Percentiles rank a stretch among this genome's conserved stretches.
phyloP scores from a whole-genome alignment of 768 basidiomycete genomes.

The Sarcomyxa edulis region DNA sequence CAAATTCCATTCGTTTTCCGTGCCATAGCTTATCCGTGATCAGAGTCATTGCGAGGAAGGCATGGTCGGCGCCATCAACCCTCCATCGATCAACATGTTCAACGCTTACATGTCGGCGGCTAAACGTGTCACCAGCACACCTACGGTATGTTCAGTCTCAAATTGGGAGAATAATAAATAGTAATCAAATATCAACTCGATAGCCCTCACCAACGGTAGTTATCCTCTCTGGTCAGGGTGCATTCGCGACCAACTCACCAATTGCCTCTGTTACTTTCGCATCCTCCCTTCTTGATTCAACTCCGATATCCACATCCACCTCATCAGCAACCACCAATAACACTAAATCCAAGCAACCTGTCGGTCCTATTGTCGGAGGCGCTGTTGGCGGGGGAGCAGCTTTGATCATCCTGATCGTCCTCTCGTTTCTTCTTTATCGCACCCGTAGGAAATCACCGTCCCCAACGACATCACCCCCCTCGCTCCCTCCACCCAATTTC shows the following conservation, averaged over 20 bases:
- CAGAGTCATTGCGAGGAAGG: too few relatives aligned
- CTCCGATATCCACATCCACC: slow-evolving; percentile 4
- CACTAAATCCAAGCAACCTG: slow-evolving; percentile 1
- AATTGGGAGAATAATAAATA: background rate
- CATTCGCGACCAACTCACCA: slow-evolving; percentile 7
- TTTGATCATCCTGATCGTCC: slow-evolving; percentile 4
- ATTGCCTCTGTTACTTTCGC: background rate
- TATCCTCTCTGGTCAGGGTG: slow-evolving; percentile 5
- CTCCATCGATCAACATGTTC: slow-evolving; percentile 8
- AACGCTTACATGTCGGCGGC: slow-evolving; percentile 5
- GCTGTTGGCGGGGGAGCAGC: slow-evolving; percentile 6
- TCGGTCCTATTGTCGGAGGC: slow-evolving; percentile 7
- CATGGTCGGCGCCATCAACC: slow-evolving; percentile 14
- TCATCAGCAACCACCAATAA: slow-evolving; percentile 4
- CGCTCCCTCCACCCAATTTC: background rate
- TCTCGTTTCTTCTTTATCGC: slow-evolving; percentile 4
- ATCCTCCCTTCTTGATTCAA: slow-evolving; percentile 1
- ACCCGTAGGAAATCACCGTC: slow-evolving; percentile 3
- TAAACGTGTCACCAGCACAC: slow-evolving; percentile 2
- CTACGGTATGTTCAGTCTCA: background rate
- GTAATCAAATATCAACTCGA: background rate
- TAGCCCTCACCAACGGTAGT: slow-evolving; percentile 3
- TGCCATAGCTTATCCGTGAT: too few relatives aligned
- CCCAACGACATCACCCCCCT: too few relatives aligned
- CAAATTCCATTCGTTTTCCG: too few relatives aligned